Evolutionary conservation across 768 basidiomycete genomes (phyloP).

Genomic region (Leccinum subgranulosum): DNA sequence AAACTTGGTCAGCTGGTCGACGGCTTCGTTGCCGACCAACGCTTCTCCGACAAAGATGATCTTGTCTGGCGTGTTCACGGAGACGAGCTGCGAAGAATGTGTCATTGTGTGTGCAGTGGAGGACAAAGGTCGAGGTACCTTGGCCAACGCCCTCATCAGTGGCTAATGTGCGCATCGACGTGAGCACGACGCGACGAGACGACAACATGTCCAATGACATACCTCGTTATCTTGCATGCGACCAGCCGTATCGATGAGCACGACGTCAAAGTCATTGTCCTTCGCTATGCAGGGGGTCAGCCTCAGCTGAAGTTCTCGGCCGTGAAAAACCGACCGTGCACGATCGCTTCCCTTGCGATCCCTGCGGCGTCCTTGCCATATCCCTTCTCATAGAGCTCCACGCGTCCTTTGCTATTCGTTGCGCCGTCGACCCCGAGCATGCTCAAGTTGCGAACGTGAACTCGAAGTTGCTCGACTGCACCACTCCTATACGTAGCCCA

Average conservation of each 20-base stretch:
- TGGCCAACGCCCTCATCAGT: conserved; percentile 96
- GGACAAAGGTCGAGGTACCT: conserved; percentile 43
- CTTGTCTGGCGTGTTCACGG: conserved; percentile 94
- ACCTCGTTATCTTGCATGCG: conserved; percentile 99
- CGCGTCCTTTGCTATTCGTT: conserved; percentile 65
- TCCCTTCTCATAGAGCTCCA: conserved; percentile 93
- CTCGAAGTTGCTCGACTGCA: conserved; percentile 95
- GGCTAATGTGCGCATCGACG: conserved; percentile 48
- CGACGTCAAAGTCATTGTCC: conserved; percentile 92
- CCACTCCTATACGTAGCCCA: conserved; percentile 59
- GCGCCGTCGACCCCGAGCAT: conserved; percentile 75
- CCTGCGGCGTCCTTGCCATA: conserved; percentile 99
- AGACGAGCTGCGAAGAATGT: conserved; percentile 60
- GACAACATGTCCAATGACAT: conserved; percentile 11
- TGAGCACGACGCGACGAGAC: background rate
- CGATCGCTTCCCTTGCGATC: conserved; percentile 93
- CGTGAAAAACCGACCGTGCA: conserved; percentile 59
- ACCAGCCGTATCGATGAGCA: conserved; percentile 96
- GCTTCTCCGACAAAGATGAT: conserved; percentile 98
- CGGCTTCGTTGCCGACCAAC: conserved; percentile 96
- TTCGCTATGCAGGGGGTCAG: conserved; percentile 49
- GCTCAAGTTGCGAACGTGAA: conserved; percentile 92
- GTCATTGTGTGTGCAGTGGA: background rate
- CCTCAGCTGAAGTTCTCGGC: background rate
- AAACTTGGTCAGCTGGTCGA: conserved; percentile 96